Conservation (phyloP, 352 stramenopile genomes). For the Pythium aquatile region DNA sequence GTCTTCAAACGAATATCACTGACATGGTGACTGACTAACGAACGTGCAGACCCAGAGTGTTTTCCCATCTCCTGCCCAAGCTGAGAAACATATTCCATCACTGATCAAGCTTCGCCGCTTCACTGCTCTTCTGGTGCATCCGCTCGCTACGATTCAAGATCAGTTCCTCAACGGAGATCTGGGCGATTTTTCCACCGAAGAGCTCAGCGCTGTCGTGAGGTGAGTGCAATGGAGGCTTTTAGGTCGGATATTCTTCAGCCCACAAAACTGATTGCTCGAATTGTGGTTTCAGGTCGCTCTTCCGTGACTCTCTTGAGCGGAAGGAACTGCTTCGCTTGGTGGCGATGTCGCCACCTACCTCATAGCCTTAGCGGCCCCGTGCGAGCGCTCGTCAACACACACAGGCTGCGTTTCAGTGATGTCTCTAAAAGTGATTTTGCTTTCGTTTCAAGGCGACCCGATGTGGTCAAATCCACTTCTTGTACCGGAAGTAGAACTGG, state of each 20-base stretch:
- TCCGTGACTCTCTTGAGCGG: slow-evolving; percentile 58
- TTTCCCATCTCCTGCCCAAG: slow-evolving; percentile 52
- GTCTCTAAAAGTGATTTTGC: neutral
- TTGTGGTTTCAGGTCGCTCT: slow-evolving; percentile 41
- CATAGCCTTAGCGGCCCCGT: neutral
- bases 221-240: slow-evolving; percentile 19
- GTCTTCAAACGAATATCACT: neutral
- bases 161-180: slow-evolving; percentile 51
- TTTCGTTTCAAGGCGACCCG: neutral
- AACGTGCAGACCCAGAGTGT: slow-evolving; percentile 35
- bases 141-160: slow-evolving; percentile 54
- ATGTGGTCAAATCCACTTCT: slow-evolving; percentile 67
- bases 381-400: neutral
- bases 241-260: neutral
- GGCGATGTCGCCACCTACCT: neutral
- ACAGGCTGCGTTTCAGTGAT: neutral
- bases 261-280: neutral
- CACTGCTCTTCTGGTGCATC: slow-evolving; percentile 49
- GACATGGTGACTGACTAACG: slow-evolving; percentile 10
- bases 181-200: slow-evolving; percentile 37
- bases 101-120: slow-evolving; percentile 55
- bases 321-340: slow-evolving; percentile 38
- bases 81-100: slow-evolving; percentile 46
- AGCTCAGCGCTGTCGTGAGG: slow-evolving; percentile 48
- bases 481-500: slow-evolving; percentile 83